These are phyloP conservation scores for Stagonosporopsis cucurbitacearum DNA, from an alignment of 2,329 filamentous ascomycete species.

Conservation along the genomic window DNA sequence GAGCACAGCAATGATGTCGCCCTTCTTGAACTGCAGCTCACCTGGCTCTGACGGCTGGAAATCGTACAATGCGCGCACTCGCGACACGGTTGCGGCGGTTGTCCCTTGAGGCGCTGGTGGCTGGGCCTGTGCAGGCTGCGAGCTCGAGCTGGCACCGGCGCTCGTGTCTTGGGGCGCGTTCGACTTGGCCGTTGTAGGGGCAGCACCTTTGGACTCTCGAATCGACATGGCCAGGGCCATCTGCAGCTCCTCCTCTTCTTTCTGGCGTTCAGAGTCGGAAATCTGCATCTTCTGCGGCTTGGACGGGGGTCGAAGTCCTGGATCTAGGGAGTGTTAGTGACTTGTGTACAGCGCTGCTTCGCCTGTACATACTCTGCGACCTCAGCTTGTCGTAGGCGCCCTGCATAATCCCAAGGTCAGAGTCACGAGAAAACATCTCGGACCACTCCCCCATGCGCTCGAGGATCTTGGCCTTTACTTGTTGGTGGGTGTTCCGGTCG, in stretches of 20 bases:
- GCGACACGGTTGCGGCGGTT: constrained; percentile 93
- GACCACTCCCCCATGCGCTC: constrained; percentile 97
- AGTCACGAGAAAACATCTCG: constrained; percentile 88
- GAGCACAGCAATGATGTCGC: constrained; percentile 94
- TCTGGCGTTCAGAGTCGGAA: constrained; percentile 86
- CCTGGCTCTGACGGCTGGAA: constrained; percentile 93
- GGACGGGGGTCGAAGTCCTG: constrained; percentile 86
- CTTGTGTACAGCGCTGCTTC: background rate
- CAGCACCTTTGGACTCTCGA: constrained; percentile 73
- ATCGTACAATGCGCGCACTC: constrained; percentile 91
- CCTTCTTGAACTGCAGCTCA: constrained; percentile 94
- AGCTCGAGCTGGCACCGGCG: constrained; percentile 20
- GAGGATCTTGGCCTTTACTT: constrained; percentile 96
- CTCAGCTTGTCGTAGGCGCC: constrained; percentile 91
- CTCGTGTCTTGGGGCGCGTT: constrained; percentile 48
- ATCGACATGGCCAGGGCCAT: constrained; percentile 93
- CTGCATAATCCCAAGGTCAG: constrained; percentile 96
- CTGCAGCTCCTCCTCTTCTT: constrained; percentile 96
- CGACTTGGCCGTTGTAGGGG: constrained; percentile 51
- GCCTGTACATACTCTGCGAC: constrained; percentile 59
- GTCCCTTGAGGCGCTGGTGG: constrained; percentile 77
- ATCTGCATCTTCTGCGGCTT: constrained; percentile 93
- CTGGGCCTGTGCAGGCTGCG: constrained; percentile 52
- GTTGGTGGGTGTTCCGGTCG: constrained; percentile 92
- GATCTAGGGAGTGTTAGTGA: constrained; percentile 65